phyloP scores from a whole-genome alignment of 202 grass and related monocot species.

The Elaeis oleifera region DNA sequence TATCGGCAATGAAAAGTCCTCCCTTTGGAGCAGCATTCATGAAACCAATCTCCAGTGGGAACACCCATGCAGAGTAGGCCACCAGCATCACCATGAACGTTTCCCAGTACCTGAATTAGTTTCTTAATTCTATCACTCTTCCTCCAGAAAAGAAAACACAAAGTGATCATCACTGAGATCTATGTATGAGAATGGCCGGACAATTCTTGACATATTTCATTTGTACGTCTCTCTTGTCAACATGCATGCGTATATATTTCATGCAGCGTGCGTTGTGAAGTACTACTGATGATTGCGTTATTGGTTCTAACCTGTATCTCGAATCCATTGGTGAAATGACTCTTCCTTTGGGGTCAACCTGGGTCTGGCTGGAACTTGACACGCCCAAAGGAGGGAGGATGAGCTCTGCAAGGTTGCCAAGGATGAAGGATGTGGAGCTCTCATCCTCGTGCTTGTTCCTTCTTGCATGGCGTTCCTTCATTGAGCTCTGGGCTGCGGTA shows the following conservation, averaged over 20 bases:
- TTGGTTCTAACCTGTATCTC: constrained; percentile 47
- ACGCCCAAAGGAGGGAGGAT: constrained; percentile 75
- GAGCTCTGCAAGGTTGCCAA: constrained; percentile 62
- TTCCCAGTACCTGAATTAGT: constrained; percentile 64
- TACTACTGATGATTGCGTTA: too few relatives aligned
- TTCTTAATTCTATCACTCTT: too few relatives aligned
- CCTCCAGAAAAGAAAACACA: too few relatives aligned
- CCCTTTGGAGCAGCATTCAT: constrained; percentile 68
- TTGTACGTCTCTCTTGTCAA: too few relatives aligned
- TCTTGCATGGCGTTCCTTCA: background rate
- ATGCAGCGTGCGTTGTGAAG: too few relatives aligned
- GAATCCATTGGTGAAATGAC: constrained; percentile 56
- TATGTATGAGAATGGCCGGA: too few relatives aligned
- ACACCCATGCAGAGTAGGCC: constrained; percentile 93
- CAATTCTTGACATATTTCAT: too few relatives aligned
- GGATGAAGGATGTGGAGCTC: constrained; percentile 54
- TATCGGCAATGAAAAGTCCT: constrained; percentile 62
- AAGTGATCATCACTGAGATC: too few relatives aligned
- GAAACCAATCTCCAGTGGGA: constrained; percentile 94
- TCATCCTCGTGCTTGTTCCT: background rate
- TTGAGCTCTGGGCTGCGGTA: background rate
- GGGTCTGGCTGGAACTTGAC: constrained; percentile 27
- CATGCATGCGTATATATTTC: too few relatives aligned
- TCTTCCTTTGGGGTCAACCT: constrained; percentile 19
- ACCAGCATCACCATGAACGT: constrained; percentile 91